phyloP scores from a whole-genome alignment of 192 early-diverging fungal species.

The Piromyces finnis region DNA sequence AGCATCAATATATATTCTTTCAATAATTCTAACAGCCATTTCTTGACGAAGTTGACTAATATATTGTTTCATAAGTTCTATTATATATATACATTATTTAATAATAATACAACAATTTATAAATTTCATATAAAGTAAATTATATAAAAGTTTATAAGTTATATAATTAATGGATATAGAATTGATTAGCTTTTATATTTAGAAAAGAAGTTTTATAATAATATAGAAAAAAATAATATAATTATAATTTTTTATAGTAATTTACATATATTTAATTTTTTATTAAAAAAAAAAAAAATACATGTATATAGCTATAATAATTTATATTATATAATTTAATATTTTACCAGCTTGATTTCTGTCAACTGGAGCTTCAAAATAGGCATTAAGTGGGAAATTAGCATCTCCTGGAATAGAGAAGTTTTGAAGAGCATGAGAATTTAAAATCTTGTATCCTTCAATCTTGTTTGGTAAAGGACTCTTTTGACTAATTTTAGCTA shows the following conservation, averaged over 20 bases:
- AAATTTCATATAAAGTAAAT: too few relatives aligned
- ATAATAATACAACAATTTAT: too few relatives aligned
- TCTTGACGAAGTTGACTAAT: constrained; percentile 81
- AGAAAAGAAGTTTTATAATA: too few relatives aligned
- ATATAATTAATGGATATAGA: too few relatives aligned
- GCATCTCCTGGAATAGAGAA: constrained; percentile 88
- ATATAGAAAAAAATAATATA: too few relatives aligned
- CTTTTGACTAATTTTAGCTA: constrained; percentile 28
- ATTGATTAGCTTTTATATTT: too few relatives aligned
- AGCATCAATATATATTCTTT: constrained; percentile 57
- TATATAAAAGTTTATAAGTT: too few relatives aligned
- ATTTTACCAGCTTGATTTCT: constrained; percentile 59
- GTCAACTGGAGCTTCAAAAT: constrained; percentile 58
- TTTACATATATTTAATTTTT: too few relatives aligned
- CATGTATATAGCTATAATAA: too few relatives aligned
- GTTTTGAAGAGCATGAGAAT: constrained; percentile 71
- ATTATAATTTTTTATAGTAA: too few relatives aligned
- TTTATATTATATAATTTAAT: too few relatives aligned
- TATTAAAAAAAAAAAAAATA: too few relatives aligned
- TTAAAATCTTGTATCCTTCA: constrained; percentile 63
- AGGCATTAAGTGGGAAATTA: constrained; percentile 76
- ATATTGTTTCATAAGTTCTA: constrained; percentile 73
- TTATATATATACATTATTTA: neutral
- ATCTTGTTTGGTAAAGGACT: constrained; percentile 23
- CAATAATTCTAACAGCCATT: constrained; percentile 50